Base-by-base conservation (phyloP, 1,139 yeast species). In the Magnusiomyces paraingens region DNA sequence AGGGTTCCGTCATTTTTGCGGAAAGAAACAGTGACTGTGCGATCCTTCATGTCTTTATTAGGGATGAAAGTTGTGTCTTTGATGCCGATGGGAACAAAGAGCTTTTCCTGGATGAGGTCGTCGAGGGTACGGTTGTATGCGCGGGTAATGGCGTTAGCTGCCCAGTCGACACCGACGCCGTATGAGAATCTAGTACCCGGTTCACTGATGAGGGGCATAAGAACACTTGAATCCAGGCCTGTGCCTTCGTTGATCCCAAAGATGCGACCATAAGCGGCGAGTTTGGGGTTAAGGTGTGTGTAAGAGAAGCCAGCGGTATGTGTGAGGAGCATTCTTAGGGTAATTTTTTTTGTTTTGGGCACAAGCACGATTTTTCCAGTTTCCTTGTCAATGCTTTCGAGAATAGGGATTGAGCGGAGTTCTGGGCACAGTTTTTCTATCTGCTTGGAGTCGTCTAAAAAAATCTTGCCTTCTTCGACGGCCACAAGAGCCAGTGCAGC, bases 181-280 rank as follows among this genome's bases (percentile, higher is more conserved):
- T 81, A 81, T 51, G 64, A 61, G 76, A 80, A 81, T 6, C 65
- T 59, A 0, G 78, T 64, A 1, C 84, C 84, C 1, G 85, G 85
- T 59, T 81, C 83, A 54, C 70, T 72, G 2, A 74, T 55, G 52
- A 80, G 69, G 0, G 83, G 83, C 53, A 66, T 66, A 53, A 38
- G 49, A 43, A 26, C 46, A 48, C 61, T 61, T 54, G 69, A 54
- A 2, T 40, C 42, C 11, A 49, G 39, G 8, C 57, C 58, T 2
- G 51, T 20, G 14, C 56, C 48, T 35, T 52, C 52, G 21, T 50
- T 43, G 12, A 48, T 42, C 3, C 52, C 58, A 41, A 51, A 46
- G 42, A 44, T 12, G 14, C 29, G 12, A n/a, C 36, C 39, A 32
- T 50, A 51, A 3, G 47, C 26, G 17, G 39, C 35, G 17, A 57